Evolutionary conservation across 768 basidiomycete genomes (phyloP).

Genomic region (Pleurotus sapidus): DNA sequence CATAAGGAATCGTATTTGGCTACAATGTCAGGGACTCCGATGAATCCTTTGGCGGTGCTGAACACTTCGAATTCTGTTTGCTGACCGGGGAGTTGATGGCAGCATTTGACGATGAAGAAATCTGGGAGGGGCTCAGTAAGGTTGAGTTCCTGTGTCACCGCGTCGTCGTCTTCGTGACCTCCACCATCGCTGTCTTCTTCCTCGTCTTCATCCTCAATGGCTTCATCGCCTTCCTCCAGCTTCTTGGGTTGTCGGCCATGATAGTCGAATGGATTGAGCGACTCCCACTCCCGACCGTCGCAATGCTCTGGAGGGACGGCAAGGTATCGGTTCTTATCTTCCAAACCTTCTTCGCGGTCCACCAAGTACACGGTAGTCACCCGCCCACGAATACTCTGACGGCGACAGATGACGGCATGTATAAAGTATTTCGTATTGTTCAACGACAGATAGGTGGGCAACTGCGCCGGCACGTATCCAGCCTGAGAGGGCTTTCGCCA

Average conservation of each 20-base stretch:
- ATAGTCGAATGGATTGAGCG: not conserved
- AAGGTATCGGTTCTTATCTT: not conserved
- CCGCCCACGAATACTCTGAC: conserved; percentile 1
- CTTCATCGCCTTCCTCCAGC: too few species aligned
- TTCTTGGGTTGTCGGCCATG: not conserved
- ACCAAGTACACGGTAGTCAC: conserved; percentile 7
- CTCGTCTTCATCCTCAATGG: too few species aligned
- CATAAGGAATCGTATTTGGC: not conserved
- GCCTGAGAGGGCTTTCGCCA: not conserved
- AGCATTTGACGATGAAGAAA: not conserved
- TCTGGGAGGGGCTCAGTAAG: not conserved
- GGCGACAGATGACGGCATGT: too few species aligned
- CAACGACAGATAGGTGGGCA: too few species aligned
- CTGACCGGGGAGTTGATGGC: not conserved
- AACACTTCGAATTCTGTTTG: conserved; percentile 1
- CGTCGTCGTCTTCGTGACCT: too few species aligned
- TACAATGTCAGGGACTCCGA: conserved; percentile 3
- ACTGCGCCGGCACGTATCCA: not conserved
- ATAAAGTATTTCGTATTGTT: too few species aligned
- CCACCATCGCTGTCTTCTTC: too few species aligned
- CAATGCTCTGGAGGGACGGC: not conserved
- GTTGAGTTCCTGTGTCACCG: not conserved
- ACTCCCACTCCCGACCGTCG: not conserved
- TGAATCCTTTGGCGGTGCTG: not conserved
- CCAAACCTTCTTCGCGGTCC: too few species aligned